phyloP scores from a whole-genome alignment of 768 basidiomycete species.

The Dendrothele bispora region DNA sequence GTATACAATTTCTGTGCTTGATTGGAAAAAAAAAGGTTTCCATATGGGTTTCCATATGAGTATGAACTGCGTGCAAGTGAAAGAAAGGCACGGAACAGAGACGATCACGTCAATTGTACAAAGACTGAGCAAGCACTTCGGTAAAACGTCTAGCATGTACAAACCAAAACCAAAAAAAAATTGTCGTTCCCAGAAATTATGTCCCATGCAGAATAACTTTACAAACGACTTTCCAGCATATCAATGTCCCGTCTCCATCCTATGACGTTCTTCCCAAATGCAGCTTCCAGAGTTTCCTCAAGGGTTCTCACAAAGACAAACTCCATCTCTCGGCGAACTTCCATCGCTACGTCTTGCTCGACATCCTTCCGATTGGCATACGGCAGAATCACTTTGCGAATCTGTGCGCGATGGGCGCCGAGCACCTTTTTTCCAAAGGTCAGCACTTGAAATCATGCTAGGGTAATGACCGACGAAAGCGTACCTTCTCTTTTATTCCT shows the following conservation, averaged over 20 bases:
- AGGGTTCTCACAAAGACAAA: constrained; percentile 82
- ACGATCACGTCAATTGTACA: not conserved
- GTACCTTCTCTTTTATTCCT: constrained; percentile 82
- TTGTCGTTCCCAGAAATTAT: not conserved
- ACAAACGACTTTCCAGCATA: constrained; percentile 56
- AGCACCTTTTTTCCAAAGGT: constrained; percentile 45
- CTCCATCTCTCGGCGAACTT: constrained; percentile 72
- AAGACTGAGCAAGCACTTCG: not conserved
- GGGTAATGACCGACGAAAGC: not conserved
- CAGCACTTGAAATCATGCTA: not conserved
- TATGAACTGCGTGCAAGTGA: not conserved
- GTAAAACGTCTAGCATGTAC: too few relatives aligned
- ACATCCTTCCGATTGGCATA: constrained; percentile 86
- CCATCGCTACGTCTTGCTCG: constrained; percentile 76
- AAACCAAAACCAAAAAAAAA: not conserved
- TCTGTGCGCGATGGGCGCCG: constrained; percentile 84
- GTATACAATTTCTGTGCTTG: too few relatives aligned
- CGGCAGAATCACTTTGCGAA: constrained; percentile 83
- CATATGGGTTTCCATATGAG: too few relatives aligned
- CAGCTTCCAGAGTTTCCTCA: constrained; percentile 78
- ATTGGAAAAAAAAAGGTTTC: too few relatives aligned
- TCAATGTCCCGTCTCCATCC: constrained; percentile 60
- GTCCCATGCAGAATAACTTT: not conserved
- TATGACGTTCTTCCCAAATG: constrained; percentile 71
- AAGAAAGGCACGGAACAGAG: not conserved